Evolutionary conservation across 805 yeast species (phyloP), one percentile per base, ranked within the genome.

Genomic region (Nakazawaea ernobii): DNA sequence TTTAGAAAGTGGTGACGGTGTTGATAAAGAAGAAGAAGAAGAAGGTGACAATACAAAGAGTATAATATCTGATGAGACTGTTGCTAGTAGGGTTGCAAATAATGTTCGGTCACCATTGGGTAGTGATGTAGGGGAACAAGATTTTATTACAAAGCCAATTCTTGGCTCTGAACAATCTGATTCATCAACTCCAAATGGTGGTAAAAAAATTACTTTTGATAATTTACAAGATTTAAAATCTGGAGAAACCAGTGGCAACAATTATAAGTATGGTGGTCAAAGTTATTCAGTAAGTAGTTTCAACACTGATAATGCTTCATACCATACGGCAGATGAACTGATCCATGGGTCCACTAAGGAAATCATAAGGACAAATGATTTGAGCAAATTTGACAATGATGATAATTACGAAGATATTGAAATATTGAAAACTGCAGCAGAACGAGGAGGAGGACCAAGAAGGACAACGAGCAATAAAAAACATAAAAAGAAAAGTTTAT

Each of bases 261-360:
- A 33, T 41, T 41, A 32, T 20, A 44, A 44, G 20, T 28, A 32
- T 14, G 15, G 10, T 8, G 24, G 36, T 8, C 29, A 32, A 8
- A 35, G 11, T n/a, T 35, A 20, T 30, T 49, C 52, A 10, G 41
- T 33, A 11, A n/a, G 24, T 7, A 49, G 39, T 42, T 39, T 44
- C 29, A 45, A 32, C 27, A 46, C 49, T n/a, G 49, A 46, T 42
- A 29, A 20, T 29, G 49, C 48, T n/a, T 45, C 49, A 4, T 49
- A 26, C 28, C 52, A 49, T 26, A 49, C 52, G 5, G 52, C 52
- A 6, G 43, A 56, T 61, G 11, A 65, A 62, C 61, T 13, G 14
- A 33, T 10, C 10, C 37, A 14, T 4, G 26, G 38, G 6, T 28
- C 35, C 8, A 20, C 20, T 5, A 15, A 28, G n/a, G 47, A 27